Evolutionary conservation across 106 monocot species (phyloP), one percentile per base, ranked within the genome.

Genomic region (Cymbidium sinense): DNA sequence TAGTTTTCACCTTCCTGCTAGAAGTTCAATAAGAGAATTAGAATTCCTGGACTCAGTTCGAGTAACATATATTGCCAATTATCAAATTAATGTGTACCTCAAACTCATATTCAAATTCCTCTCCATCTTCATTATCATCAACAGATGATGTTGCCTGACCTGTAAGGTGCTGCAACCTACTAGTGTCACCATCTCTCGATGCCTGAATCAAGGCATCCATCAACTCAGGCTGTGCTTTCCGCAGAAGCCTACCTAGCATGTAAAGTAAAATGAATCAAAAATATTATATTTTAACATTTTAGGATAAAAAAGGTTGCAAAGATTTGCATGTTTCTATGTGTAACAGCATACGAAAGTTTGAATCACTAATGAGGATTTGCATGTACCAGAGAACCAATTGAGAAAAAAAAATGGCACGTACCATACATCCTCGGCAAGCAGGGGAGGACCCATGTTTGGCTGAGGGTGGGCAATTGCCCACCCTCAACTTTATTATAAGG

Each of bases 131-230:
- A 51, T 76, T 85, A 75, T 82, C 86, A 70, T 91, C 82, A 58
- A 36, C 65, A 51, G 83, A 64, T 75, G 27, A 76, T 29, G 82
- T 76, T 78, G 78, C 67, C 61, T 41, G 78, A 55, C 86, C 64
- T 69, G 72, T 70, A 52, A 93, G 82, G 79, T 81, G 77, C 54
- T 77, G 79, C 70, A 99, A 25, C 70, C 69, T 91, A 73, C 54
- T 80, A 47, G 64, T 80, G 70, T 99, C 93, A 54, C 90, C 86
- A 65, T 92, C 95, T 85, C 89, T 99, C n/a, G 87, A 93, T 77
- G 95, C 90, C 76, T 87, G 85, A 79, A 99, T 89, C 77, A 99
- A 75, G 81, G 78, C 84, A 85, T 93, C 93, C 92, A 99, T 90
- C 86, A 99, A 80, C 51, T 99, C 95, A 50, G 92, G 99, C 76